Evolutionary conservation across 352 stramenopile genomes (phyloP).

Genomic region (Globisporangium cylindrosporum): DNA sequence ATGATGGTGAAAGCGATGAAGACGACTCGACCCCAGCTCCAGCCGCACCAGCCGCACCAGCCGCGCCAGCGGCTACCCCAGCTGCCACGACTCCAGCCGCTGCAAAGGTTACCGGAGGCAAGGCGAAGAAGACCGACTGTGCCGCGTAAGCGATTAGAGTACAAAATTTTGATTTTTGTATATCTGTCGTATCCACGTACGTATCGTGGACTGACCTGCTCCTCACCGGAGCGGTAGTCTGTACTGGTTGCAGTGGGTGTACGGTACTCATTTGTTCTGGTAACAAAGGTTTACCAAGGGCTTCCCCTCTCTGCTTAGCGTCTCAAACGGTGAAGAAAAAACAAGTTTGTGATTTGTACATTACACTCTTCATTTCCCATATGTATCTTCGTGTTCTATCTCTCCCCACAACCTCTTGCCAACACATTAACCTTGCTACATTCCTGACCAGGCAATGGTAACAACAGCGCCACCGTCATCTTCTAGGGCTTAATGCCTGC

Average conservation of each 20-base stretch:
- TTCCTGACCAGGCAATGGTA: too few relatives aligned
- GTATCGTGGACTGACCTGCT: too few relatives aligned
- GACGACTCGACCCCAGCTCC: not conserved
- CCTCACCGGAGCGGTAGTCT: too few relatives aligned
- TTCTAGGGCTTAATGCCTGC: too few relatives aligned
- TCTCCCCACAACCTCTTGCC: too few relatives aligned
- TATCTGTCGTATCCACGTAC: constrained; percentile 1
- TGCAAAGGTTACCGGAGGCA: not conserved
- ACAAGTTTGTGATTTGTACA: too few relatives aligned
- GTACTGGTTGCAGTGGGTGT: not conserved
- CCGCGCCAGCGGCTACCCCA: not conserved
- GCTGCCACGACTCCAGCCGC: not conserved
- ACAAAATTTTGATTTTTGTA: constrained; percentile 20
- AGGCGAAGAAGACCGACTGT: constrained; percentile 9
- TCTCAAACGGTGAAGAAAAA: too few relatives aligned
- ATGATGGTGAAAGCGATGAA: not conserved
- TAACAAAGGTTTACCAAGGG: not conserved
- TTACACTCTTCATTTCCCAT: too few relatives aligned
- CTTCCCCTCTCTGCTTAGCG: constrained; percentile 3
- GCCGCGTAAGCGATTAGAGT: constrained; percentile 10
- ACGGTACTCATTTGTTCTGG: constrained; percentile 19
- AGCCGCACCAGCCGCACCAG: too few relatives aligned
- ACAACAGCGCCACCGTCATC: too few relatives aligned
- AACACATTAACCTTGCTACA: too few relatives aligned
- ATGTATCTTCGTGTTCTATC: too few relatives aligned